Evolutionary conservation across 2,329 filamentous ascomycete species (phyloP), one percentile per base, ranked within the genome.

Genomic region (Neurospora sp.): DNA sequence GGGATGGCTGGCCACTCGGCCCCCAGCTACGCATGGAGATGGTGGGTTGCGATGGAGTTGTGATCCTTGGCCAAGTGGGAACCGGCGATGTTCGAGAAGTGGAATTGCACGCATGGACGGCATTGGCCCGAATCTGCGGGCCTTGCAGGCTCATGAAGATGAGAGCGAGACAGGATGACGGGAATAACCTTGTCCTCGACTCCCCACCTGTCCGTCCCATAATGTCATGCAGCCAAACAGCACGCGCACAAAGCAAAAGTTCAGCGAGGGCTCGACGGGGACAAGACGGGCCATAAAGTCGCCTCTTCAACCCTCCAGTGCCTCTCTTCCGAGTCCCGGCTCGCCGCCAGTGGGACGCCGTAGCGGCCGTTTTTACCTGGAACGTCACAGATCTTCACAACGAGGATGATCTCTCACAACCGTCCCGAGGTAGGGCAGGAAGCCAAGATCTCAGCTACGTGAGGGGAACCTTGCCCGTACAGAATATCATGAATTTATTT

Each of bases 21-120:
- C 57, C 57, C 69, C 67, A 71, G 70, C 62, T 41, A 43, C 52
- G 66, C 33, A 62, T 62, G 68, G 70, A 67, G 66, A 69, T 70
- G 68, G 69, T 62, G 70, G 69, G 70, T 68, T 69, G 43, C 41
- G 69, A 36, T 41, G 33, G 70, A 67, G 70, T 68, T 69, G 43
- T 66, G 69, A 36, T 41, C 17, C 69, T 71, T 70, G 70, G 62
- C 70, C 36, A 67, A 67, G 70, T 70, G 70, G 70, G 68, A 23
- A 68, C n/a, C 57, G 39, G n/a, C 33, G 28, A 68, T 43, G 38
- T 28, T 52, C 67, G 43, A 68, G 41, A 37, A 68, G 67, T 57
- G 28, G 41, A 37, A 57, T 62, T 62, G 52, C 52, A 28, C 28
- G 28, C 28, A 36, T 62, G 52, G 52, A 36, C 52, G 52, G 23